Evolutionary conservation across 495 filamentous ascomycete species (phyloP).

Genomic region (Pyrenula aspistea): DNA sequence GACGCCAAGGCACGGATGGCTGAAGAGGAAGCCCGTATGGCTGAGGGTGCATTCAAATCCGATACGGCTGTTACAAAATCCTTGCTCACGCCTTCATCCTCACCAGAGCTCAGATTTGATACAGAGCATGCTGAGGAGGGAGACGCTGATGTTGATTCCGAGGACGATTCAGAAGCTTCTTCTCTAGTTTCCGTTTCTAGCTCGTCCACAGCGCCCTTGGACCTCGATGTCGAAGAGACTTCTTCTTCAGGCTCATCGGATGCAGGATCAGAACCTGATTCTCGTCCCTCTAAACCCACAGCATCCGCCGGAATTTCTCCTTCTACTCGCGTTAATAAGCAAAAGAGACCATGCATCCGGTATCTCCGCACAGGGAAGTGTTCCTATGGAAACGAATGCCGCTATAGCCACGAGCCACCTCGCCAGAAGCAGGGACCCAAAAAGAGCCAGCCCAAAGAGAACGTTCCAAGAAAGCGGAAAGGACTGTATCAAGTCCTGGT

Average conservation of each 20-base stretch:
- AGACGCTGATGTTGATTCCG: not conserved
- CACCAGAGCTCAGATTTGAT: not conserved
- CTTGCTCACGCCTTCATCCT: not conserved
- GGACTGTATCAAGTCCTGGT: conserved; percentile 37
- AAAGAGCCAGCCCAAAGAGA: not conserved
- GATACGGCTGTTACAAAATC: not conserved
- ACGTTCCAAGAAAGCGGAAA: conserved; percentile 14
- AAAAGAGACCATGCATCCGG: conserved; percentile 25
- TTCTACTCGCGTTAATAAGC: conserved; percentile 11
- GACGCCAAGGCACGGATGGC: not conserved
- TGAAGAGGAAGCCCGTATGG: not conserved
- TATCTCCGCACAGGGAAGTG: conserved; percentile 36
- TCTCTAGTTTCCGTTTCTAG: not conserved
- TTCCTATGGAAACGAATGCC: conserved; percentile 30
- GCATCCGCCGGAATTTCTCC: not conserved
- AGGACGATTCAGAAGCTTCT: not conserved
- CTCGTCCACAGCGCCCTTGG: not conserved
- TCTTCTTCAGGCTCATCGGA: conserved; percentile 28
- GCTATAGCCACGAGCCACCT: conserved; percentile 27
- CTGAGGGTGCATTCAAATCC: not conserved
- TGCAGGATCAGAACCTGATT: not conserved
- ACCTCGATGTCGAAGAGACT: conserved; percentile 2
- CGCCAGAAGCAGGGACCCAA: conserved; percentile 7
- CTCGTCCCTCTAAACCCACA: not conserved
- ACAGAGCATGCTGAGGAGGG: not conserved